phyloP scores from a whole-genome alignment of 805 yeast genomes.

The Myxozyma nipponensis region DNA sequence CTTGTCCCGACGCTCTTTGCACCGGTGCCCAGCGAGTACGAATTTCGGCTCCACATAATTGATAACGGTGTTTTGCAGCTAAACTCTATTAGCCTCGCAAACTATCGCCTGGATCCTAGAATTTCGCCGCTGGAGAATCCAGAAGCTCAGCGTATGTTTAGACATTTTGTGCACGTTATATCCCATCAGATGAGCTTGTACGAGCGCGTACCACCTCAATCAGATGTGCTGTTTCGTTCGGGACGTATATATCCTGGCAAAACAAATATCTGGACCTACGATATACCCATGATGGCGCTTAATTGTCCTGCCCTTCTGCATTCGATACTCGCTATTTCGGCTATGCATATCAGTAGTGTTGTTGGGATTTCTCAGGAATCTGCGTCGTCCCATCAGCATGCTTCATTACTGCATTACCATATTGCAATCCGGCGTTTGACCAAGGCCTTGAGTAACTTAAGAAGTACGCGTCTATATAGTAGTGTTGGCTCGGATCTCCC shows the following conservation, averaged over 20 bases:
- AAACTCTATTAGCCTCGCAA: neutral
- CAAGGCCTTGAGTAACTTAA: neutral
- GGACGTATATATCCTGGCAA: slow-evolving; percentile 1
- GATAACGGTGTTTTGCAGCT: no score
- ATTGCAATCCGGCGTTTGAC: slow-evolving; percentile 14
- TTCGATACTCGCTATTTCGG: slow-evolving; percentile 18
- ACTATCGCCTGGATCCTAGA: slow-evolving; percentile 9
- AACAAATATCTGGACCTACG: slow-evolving; percentile 20
- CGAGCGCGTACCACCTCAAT: slow-evolving; percentile 14
- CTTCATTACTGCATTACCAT: slow-evolving; percentile 16
- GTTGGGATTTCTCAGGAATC: neutral
- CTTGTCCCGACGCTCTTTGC: slow-evolving; percentile 12
- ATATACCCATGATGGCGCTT: slow-evolving; percentile 21
- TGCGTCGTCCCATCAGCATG: slow-evolving; percentile 10
- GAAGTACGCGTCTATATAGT: neutral
- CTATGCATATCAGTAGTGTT: slow-evolving; percentile 6
- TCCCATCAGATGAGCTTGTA: slow-evolving; percentile 15
- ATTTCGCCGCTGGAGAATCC: slow-evolving; percentile 18
- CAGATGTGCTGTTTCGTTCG: slow-evolving; percentile 1
- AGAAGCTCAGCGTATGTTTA: slow-evolving; percentile 9
- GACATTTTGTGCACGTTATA: slow-evolving; percentile 19
- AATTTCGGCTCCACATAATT: neutral
- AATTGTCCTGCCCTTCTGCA: slow-evolving; percentile 14
- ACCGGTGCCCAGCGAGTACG: slow-evolving; percentile 1
- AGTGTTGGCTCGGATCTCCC: slow-evolving; percentile 12